phyloP scores from a whole-genome alignment of 1,284 basidiomycete species.

The Singerocomus inundabilis region DNA sequence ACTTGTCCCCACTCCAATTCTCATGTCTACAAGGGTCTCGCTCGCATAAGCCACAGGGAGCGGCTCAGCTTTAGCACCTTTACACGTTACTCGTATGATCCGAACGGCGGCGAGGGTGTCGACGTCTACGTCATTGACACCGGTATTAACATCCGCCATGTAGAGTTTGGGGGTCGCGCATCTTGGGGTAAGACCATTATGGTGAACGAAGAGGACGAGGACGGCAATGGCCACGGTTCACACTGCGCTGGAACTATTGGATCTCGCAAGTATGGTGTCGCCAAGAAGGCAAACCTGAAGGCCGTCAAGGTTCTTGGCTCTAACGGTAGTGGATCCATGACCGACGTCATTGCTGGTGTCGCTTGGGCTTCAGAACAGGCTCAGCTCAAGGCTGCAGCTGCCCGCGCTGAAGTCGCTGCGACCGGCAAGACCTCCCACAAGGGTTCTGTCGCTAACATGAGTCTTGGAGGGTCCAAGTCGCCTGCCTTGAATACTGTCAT shows the following conservation, averaged over 20 bases:
- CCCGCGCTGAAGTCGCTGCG: conserved; percentile 59
- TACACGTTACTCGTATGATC: conserved; percentile 80
- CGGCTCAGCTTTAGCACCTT: conserved; percentile 84
- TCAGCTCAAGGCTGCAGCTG: conserved; percentile 51
- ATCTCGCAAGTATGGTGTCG: conserved; percentile 85
- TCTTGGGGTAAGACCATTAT: conserved; percentile 85
- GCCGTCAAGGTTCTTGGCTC: conserved; percentile 98
- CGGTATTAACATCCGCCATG: conserved; percentile 86
- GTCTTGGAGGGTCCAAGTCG: conserved; percentile 95
- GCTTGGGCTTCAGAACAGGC: conserved; percentile 78
- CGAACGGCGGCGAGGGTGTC: conserved; percentile 84
- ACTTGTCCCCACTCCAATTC: not conserved
- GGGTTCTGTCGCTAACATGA: conserved; percentile 98
- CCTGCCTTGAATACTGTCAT: conserved; percentile 83
- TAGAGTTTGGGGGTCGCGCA: conserved; percentile 87
- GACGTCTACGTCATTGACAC: conserved; percentile 85
- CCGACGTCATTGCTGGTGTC: conserved; percentile 90
- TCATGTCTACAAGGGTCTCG: conserved; percentile 72
- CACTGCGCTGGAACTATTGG: conserved; percentile 87
- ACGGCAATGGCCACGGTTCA: conserved; percentile 72
- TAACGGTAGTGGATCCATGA: conserved; percentile 94
- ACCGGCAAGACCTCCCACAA: conserved; percentile 79
- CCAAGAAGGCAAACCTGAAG: conserved; percentile 89
- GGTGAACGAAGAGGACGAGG: conserved; percentile 70
- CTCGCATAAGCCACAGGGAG: conserved; percentile 88